A percentile compares a stretch with the other conserved stretches of the same genome.
phyloP scores from a whole-genome alignment of 106 monocot species.

The Alisma plantagoaquatica region DNA sequence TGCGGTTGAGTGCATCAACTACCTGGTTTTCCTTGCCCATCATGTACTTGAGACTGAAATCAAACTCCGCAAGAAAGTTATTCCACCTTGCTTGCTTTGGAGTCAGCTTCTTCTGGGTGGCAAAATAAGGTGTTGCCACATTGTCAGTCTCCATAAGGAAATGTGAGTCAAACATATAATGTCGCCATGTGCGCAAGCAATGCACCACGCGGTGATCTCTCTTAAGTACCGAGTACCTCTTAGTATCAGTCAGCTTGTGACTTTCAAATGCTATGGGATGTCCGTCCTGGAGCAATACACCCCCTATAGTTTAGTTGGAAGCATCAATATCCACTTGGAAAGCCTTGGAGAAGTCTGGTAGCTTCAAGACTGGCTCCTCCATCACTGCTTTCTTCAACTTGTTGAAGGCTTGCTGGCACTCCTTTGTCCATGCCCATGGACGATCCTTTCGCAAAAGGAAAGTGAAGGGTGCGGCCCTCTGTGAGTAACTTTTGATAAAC shows the following conservation, averaged over 20 bases:
- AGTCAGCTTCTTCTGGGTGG: background rate
- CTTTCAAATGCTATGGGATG: background rate
- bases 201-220: background rate
- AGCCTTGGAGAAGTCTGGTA: background rate
- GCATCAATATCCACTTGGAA: conserved; percentile 5
- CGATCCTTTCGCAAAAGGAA: background rate
- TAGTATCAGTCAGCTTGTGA: too few species aligned
- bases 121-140: too few species aligned
- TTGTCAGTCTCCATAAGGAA: too few species aligned
- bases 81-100: background rate
- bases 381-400: background rate
- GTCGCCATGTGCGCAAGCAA: background rate
- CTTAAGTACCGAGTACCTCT: too few species aligned
- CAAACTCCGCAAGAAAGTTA: background rate
- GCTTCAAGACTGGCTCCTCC: too few species aligned
- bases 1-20: background rate
- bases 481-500: too few species aligned
- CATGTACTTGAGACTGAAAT: background rate
- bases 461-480: too few species aligned
- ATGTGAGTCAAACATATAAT: background rate
- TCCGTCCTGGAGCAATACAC: too few species aligned
- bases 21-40: background rate
- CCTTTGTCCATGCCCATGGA: background rate
- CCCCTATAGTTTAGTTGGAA: too few species aligned
- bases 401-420: background rate